These are phyloP conservation scores for Sporothrix brasiliensis DNA, from an alignment of 2,329 filamentous ascomycete species.

Conservation along the genomic window DNA sequence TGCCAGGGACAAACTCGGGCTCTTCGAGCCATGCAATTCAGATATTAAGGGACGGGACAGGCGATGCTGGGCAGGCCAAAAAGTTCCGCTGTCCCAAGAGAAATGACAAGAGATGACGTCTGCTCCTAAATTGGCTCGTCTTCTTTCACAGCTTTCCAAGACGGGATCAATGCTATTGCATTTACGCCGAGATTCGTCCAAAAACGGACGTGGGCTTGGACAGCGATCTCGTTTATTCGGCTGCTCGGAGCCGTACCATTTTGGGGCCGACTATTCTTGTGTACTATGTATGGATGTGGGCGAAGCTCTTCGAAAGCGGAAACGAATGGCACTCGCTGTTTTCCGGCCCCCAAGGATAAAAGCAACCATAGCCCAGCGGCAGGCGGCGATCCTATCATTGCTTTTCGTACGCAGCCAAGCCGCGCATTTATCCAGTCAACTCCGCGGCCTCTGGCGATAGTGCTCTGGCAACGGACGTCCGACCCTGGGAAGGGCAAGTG, in stretches of 20 bases:
- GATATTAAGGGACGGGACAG: not conserved
- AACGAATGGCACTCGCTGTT: not conserved
- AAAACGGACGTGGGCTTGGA: slow-evolving; percentile 10
- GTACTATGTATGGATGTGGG: not conserved
- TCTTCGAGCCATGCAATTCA: not conserved
- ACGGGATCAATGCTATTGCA: slow-evolving; percentile 20
- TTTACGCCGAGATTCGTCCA: slow-evolving; percentile 22
- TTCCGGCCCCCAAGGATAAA: not conserved
- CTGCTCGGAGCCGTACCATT: not conserved
- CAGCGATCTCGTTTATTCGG: not conserved
- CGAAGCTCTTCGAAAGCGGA: not conserved
- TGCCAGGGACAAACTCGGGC: not conserved
- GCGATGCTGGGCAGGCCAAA: not conserved
- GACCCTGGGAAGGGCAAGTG: not conserved
- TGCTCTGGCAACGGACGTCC: slow-evolving; percentile 30
- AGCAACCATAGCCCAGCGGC: not conserved
- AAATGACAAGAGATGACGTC: slow-evolving; percentile 22
- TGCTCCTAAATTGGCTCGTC: not conserved
- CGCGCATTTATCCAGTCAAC: slow-evolving; percentile 31
- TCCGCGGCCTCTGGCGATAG: slow-evolving; percentile 28
- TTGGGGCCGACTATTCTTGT: not conserved
- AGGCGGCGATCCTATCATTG: not conserved
- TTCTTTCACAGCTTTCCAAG: slow-evolving; percentile 2
- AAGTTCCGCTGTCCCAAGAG: slow-evolving; percentile 1
- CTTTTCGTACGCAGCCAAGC: not conserved